Conservation (phyloP, 192 early-diverging fungal genomes). For the Coemansia sp. region DNA sequence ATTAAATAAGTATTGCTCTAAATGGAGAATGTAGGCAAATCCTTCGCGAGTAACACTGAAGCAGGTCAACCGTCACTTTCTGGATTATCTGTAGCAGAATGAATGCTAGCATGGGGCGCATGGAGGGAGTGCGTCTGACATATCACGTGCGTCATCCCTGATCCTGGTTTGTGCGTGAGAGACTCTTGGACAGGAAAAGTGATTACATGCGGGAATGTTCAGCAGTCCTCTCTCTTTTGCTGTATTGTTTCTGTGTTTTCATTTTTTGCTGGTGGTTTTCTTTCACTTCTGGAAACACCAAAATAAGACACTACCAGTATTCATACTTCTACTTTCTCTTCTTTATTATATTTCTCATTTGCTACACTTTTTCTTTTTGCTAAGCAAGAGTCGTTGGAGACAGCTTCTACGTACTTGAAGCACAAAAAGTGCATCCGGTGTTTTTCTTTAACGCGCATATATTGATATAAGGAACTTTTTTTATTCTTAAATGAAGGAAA, state of each 20-base stretch:
- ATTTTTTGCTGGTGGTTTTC: neutral
- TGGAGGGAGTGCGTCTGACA: no score
- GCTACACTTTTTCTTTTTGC: neutral
- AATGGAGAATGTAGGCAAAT: slow-evolving; percentile 47
- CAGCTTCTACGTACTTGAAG: neutral
- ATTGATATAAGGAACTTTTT: no score
- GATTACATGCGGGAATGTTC: no score
- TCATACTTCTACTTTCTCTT: neutral
- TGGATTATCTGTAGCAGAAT: slow-evolving; percentile 18
- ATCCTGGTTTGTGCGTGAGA: neutral
- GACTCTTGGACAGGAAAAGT: no score
- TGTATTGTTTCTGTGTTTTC: neutral
- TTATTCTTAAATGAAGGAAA: neutral
- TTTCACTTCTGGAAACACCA: slow-evolving; percentile 2
- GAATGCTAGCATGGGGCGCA: no score
- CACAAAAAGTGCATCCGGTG: neutral
- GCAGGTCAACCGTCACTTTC: slow-evolving; percentile 70
- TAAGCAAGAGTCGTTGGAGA: neutral
- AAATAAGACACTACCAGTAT: neutral
- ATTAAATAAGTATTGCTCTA: neutral
- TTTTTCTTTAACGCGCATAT: no score
- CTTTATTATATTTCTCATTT: neutral
- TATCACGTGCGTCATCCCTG: neutral
- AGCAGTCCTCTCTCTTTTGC: neutral
- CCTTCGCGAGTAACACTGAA: slow-evolving; percentile 77